phyloP scores from a whole-genome alignment of 345 rosid species.

The Gossypium rotundifolium region DNA sequence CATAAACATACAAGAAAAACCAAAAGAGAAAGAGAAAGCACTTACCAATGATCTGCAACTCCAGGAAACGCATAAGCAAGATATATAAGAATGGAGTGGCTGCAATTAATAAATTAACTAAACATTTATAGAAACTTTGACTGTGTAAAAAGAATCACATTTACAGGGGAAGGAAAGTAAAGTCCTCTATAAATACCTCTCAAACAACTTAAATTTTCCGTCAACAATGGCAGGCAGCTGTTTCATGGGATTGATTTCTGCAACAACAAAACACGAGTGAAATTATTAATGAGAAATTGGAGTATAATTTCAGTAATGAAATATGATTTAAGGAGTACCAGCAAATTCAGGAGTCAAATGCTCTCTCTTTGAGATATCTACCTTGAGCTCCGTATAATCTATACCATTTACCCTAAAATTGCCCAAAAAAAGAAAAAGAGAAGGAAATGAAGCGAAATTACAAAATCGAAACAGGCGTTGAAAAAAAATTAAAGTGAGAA shows the following conservation, averaged over 20 bases:
- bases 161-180: not conserved
- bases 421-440: not conserved
- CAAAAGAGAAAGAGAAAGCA: not conserved
- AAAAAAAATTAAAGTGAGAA: not conserved
- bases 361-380: conserved; percentile 42
- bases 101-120: conserved; percentile 20
- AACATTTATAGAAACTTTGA: no score
- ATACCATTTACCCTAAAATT: conserved; percentile 51
- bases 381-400: conserved; percentile 61
- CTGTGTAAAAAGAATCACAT: no score
- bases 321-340: conserved; percentile 28
- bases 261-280: not conserved
- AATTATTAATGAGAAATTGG: no score
- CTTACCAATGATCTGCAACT: conserved; percentile 79
- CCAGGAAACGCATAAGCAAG: conserved; percentile 72
- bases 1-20: not conserved
- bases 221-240: conserved; percentile 72
- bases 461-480: not conserved
- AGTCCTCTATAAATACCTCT: conserved; percentile 45
- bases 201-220: conserved; percentile 73
- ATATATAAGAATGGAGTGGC: conserved; percentile 79
- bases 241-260: conserved; percentile 67
- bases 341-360: conserved; percentile 56
- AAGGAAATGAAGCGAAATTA: no score
- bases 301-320: not conserved